A percentile compares a stretch with the other conserved stretches of the same genome.
These are phyloP conservation scores for Phytophthora lateralis DNA, from an alignment of 352 stramenopile genomes.

Conservation along the genomic window DNA sequence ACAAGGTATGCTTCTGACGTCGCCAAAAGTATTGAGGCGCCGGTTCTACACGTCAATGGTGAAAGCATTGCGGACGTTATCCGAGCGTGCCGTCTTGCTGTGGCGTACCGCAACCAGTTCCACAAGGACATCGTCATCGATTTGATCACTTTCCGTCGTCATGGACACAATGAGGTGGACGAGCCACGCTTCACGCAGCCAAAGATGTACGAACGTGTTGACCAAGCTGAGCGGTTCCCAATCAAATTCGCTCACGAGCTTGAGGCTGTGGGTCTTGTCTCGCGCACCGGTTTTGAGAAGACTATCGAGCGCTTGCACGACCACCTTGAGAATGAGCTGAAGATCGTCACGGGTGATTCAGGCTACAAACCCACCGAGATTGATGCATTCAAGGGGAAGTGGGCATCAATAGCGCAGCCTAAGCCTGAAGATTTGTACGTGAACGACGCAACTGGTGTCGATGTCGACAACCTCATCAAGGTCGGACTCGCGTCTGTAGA, in stretches of 20 bases:
- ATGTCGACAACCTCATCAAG: slow-evolving; percentile 57
- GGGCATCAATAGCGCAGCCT: slow-evolving; percentile 59
- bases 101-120: slow-evolving; percentile 86
- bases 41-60: slow-evolving; percentile 90
- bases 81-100: slow-evolving; percentile 70
- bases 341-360: slow-evolving; percentile 47
- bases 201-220: slow-evolving; percentile 85
- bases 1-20: slow-evolving; percentile 88
- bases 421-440: slow-evolving; percentile 55
- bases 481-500: slow-evolving; percentile 71
- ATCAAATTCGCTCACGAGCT: slow-evolving; percentile 77
- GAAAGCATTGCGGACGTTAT: slow-evolving; percentile 83
- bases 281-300: slow-evolving; percentile 57
- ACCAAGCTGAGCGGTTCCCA: slow-evolving; percentile 65
- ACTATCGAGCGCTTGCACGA: slow-evolving; percentile 60
- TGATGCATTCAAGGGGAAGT: slow-evolving; percentile 82
- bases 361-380: slow-evolving; percentile 66
- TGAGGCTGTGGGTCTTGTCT: slow-evolving; percentile 58
- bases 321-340: slow-evolving; percentile 72
- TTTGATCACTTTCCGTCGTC: slow-evolving; percentile 80
- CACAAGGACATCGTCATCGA: slow-evolving; percentile 89
- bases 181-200: slow-evolving; percentile 90
- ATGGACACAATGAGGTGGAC: slow-evolving; percentile 92
- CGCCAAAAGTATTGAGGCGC: slow-evolving; percentile 80
- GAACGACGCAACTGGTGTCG: slow-evolving; percentile 58